phyloP scores from a whole-genome alignment of 2,329 filamentous ascomycete species.

The Penicillium glabrum region DNA sequence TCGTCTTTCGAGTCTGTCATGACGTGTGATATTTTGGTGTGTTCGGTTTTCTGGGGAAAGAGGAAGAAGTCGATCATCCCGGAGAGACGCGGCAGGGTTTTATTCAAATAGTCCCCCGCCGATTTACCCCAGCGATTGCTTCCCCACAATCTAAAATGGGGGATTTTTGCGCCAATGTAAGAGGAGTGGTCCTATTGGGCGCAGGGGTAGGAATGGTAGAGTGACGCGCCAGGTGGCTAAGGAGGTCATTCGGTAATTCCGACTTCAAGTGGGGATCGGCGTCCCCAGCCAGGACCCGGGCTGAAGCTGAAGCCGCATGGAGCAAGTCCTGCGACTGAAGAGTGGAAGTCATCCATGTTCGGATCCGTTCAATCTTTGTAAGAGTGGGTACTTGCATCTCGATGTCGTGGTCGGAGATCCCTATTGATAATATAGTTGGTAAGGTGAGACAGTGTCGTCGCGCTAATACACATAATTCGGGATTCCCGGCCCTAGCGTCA shows the following conservation, averaged over 20 bases:
- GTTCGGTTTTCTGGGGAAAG: not conserved
- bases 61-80: not conserved
- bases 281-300: not conserved
- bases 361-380: not conserved
- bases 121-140: not conserved
- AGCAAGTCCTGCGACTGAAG: not conserved
- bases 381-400: not conserved
- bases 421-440: not conserved
- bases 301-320: not conserved
- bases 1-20: conserved; percentile 8
- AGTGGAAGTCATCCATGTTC: not conserved
- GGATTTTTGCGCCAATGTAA: not conserved
- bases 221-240: not conserved
- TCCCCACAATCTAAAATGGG: conserved; percentile 7
- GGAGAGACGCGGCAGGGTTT: too few relatives aligned
- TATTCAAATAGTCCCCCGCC: not conserved
- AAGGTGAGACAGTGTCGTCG: not conserved
- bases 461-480: not conserved
- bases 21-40: not conserved
- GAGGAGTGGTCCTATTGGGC: not conserved
- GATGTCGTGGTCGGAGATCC: not conserved
- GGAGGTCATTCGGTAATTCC: not conserved
- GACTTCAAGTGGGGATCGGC: not conserved
- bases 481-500: not conserved
- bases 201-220: not conserved